Percentiles rank a stretch among this genome's conserved stretches.
Conservation (phyloP, 2,329 filamentous ascomycete genomes). For the Talaromyces rugulosus region DNA sequence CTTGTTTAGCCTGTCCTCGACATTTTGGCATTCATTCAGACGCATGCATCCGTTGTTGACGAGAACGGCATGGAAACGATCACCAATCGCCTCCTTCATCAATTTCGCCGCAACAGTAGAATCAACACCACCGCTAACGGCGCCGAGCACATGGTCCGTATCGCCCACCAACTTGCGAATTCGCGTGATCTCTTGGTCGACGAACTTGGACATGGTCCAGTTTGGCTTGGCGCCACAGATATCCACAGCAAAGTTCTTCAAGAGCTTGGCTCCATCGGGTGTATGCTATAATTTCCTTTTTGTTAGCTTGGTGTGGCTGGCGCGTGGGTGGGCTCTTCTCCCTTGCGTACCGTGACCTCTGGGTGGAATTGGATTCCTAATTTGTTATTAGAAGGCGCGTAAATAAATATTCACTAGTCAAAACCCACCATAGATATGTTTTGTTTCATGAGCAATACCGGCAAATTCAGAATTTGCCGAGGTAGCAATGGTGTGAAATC, state of each 20-base stretch:
- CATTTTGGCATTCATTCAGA: constrained; percentile 75
- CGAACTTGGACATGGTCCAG: constrained; percentile 85
- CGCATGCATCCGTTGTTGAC: constrained; percentile 85
- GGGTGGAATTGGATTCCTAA: constrained; percentile 30
- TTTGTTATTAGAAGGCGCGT: neutral
- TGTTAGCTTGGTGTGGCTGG: neutral
- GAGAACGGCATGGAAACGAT: constrained; percentile 78
- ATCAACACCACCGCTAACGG: constrained; percentile 81
- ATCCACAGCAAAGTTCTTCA: constrained; percentile 77
- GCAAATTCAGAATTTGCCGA: constrained; percentile 75
- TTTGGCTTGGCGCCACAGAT: constrained; percentile 74
- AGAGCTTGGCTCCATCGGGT: constrained; percentile 62
- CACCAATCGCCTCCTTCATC: constrained; percentile 81
- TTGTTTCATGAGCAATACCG: constrained; percentile 57
- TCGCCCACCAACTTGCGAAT: constrained; percentile 80
- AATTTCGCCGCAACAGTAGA: constrained; percentile 81
- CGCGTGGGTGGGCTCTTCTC: neutral
- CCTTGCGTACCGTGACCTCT: constrained; percentile 54
- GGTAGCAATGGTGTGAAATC: constrained; percentile 69
- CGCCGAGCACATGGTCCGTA: constrained; percentile 75
- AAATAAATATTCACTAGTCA: constrained; percentile 55
- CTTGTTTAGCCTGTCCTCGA: constrained; percentile 72
- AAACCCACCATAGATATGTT: constrained; percentile 73
- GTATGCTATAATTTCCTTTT: constrained; percentile 49
- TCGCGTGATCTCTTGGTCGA: constrained; percentile 71